Evolutionary conservation across 2,329 filamentous ascomycete species (phyloP).

Genomic region (Lizonia empirigonia): DNA sequence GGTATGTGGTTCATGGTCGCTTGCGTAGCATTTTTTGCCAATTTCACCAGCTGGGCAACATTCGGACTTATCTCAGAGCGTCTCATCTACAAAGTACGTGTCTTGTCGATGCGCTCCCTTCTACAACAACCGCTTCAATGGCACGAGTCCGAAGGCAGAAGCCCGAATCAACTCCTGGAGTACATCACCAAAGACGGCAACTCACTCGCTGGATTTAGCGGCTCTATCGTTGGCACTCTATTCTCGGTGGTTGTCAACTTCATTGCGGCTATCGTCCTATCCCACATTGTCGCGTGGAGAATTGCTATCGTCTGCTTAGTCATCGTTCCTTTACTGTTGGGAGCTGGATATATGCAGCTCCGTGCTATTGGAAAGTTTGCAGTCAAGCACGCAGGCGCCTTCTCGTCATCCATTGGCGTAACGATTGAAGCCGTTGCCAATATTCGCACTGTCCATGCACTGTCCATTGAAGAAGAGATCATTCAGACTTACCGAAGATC

Average conservation of each 20-base stretch:
- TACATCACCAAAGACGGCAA: slow-evolving; percentile 73
- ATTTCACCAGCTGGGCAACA: slow-evolving; percentile 63
- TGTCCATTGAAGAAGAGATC: slow-evolving; percentile 59
- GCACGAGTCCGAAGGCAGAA: slow-evolving; percentile 70
- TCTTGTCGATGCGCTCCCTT: slow-evolving; percentile 68
- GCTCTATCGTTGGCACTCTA: slow-evolving; percentile 71
- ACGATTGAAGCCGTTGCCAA: slow-evolving; percentile 59
- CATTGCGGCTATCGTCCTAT: slow-evolving; percentile 68
- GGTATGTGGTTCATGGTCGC: slow-evolving; percentile 67
- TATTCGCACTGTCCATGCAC: slow-evolving; percentile 58
- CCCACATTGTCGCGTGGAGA: slow-evolving; percentile 75
- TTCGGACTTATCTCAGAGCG: slow-evolving; percentile 68
- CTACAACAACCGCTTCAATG: slow-evolving; percentile 71
- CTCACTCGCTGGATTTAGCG: slow-evolving; percentile 70
- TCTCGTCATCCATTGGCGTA: slow-evolving; percentile 57
- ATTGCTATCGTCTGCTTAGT: slow-evolving; percentile 75
- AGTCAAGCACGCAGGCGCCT: slow-evolving; percentile 58
- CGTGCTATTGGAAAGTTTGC: slow-evolving; percentile 65
- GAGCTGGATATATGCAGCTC: slow-evolving; percentile 72
- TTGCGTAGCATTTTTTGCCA: slow-evolving; percentile 65
- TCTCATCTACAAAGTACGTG: slow-evolving; percentile 66
- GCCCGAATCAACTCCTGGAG: slow-evolving; percentile 65
- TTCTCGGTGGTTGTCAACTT: slow-evolving; percentile 73
- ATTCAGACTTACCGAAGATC: slow-evolving; percentile 54
- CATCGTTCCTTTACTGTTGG: slow-evolving; percentile 70